A percentile compares a stretch with the other conserved stretches of the same genome.
These are phyloP conservation scores for Heterobasidion occidentale DNA, from an alignment of 1,284 basidiomycete species.

Conservation along the genomic window DNA sequence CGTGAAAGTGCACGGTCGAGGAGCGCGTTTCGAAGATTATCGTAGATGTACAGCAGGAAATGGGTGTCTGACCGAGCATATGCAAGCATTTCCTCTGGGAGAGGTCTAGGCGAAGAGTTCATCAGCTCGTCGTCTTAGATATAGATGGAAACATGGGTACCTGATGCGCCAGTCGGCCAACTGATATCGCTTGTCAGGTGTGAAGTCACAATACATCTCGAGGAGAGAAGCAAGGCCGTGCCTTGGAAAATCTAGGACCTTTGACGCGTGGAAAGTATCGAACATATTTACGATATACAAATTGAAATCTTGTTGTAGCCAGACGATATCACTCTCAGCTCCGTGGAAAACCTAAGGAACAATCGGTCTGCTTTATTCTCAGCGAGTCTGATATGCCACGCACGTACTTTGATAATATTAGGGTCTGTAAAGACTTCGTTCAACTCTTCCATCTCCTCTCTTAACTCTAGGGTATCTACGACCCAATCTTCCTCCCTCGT, in stretches of 20 bases:
- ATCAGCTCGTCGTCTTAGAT: slow-evolving; percentile 1
- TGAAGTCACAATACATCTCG: slow-evolving; percentile 86
- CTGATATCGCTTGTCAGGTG: slow-evolving; percentile 95
- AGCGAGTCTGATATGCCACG: background rate
- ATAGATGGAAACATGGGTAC: slow-evolving; percentile 27
- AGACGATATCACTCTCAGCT: slow-evolving; percentile 89
- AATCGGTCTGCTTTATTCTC: background rate
- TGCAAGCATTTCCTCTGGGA: slow-evolving; percentile 82
- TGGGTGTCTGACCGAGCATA: slow-evolving; percentile 97
- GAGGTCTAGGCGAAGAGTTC: slow-evolving; percentile 41
- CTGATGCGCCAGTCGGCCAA: slow-evolving; percentile 95
- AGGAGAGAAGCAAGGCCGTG: slow-evolving; percentile 82
- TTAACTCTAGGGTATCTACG: slow-evolving; percentile 75
- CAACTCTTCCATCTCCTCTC: slow-evolving; percentile 66
- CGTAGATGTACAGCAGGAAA: slow-evolving; percentile 89
- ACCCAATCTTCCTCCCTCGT: slow-evolving; percentile 84
- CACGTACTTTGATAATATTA: slow-evolving; percentile 71
- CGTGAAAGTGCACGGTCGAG: slow-evolving; percentile 50
- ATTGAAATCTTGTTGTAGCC: slow-evolving; percentile 95
- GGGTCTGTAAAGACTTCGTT: slow-evolving; percentile 83
- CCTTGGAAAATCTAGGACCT: slow-evolving; percentile 75
- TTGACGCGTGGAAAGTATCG: slow-evolving; percentile 94
- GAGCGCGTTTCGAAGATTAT: slow-evolving; percentile 84
- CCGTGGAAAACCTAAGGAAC: slow-evolving; percentile 78
- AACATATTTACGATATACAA: slow-evolving; percentile 93